Percentiles rank a stretch among this genome's conserved stretches.
Conservation (phyloP, 345 rosid genomes). For the Heritiera fomes region DNA sequence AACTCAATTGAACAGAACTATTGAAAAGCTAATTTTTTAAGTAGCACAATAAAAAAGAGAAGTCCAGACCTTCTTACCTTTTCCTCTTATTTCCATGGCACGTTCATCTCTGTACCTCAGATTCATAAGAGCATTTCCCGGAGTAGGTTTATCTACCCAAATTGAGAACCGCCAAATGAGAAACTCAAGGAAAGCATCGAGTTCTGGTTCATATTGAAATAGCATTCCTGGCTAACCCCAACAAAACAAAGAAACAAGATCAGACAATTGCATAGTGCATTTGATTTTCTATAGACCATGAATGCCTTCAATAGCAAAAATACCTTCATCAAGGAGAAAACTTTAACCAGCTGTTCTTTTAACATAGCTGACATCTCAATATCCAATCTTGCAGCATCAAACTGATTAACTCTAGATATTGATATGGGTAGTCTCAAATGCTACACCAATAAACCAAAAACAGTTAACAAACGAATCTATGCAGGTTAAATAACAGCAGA, state of each 20-base stretch:
- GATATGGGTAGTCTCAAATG: constrained; percentile 68
- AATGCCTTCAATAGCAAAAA: constrained; percentile 13
- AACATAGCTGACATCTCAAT: constrained; percentile 96
- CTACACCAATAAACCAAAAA: constrained; percentile 12
- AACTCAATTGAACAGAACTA: neutral
- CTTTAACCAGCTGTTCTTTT: constrained; percentile 92
- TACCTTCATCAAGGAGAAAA: constrained; percentile 93
- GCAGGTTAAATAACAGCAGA: neutral
- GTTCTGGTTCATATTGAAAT: constrained; percentile 99
- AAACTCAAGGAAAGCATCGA: constrained; percentile 98
- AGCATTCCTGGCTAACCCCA: constrained; percentile 97
- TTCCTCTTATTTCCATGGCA: constrained; percentile 43
- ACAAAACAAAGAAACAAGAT: constrained; percentile 33
- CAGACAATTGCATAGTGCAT: constrained; percentile 13
- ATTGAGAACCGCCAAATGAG: constrained; percentile 98
- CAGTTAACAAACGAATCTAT: neutral
- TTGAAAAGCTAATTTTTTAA: constrained; percentile 2
- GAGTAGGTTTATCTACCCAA: constrained; percentile 99
- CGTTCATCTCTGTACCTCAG: constrained; percentile 88
- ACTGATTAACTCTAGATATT: constrained; percentile 92
- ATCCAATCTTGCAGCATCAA: constrained; percentile 92
- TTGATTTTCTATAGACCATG: constrained; percentile 1
- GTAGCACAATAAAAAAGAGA: constrained; percentile 24
- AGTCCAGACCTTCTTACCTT: constrained; percentile 44
- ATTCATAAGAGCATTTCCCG: constrained; percentile 94